Evolutionary conservation across 2,329 filamentous ascomycete species (phyloP), one percentile per base, ranked within the genome.

Genomic region (Chaetomium globosum): DNA sequence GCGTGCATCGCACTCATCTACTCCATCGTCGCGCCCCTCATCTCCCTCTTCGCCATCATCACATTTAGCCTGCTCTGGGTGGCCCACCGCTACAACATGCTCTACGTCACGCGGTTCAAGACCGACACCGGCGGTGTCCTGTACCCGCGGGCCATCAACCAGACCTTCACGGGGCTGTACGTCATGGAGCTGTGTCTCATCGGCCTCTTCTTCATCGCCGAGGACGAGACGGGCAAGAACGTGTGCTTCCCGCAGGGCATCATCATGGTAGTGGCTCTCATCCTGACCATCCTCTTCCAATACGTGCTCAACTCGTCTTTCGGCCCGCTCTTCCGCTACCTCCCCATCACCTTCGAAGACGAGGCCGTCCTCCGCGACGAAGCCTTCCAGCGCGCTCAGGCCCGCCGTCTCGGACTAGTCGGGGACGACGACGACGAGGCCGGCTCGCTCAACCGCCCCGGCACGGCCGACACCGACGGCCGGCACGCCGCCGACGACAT

Each of bases 341-440:
- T 99, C 3, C 95, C 95, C 0, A 96, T 98, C 69, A 98, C 94
- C 0, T 87, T 98, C 63, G 95, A 99, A 75, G 95, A 98, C 69
- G 94, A 97, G 74, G 95, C 95, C 2, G 91, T 95, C 0, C 80
- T 91, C n/a, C 89, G 94, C 7, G 95, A 99, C 71, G 87, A 94
- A 73, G 91, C 90, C 48, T 99, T 98, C 74, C 89, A 92, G 71
- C 83, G 89, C 55, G 89, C 89, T 3, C 92, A 96, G 74, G 87
- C 89, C 64, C 82, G 82, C 26, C 88, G 89, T 9, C 85, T 93
- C 64, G 88, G 89, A 0, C 76, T 91, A 7, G 68, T 81, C 0
- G 79, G 80, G 57, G 78, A 81, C 21, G 79, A 80, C 56, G 79
- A 81, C 10, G 80, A 83, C 28, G 74, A 72, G 63, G 71, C 70